phyloP scores from a whole-genome alignment of 2,329 filamentous ascomycete species.

The Raffaelea ambrosiae region DNA sequence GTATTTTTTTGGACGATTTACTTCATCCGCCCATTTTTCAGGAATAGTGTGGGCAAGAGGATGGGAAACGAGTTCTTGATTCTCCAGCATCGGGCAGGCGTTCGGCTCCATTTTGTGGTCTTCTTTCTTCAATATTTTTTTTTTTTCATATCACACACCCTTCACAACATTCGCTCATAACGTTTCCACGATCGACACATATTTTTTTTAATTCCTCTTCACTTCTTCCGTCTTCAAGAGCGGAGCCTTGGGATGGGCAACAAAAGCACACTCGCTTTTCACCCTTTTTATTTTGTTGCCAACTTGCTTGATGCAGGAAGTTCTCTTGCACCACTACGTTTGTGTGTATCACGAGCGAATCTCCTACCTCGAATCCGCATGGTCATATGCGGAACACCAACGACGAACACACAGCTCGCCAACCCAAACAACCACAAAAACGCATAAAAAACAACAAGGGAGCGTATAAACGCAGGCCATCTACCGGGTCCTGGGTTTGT shows the following conservation, averaged over 20 bases:
- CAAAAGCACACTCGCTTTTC: neutral
- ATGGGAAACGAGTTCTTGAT: neutral
- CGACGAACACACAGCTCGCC: too few relatives aligned
- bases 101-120: slow-evolving; percentile 1
- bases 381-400: too few relatives aligned
- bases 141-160: neutral
- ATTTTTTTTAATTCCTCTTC: neutral
- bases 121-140: neutral
- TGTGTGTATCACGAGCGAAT: too few relatives aligned
- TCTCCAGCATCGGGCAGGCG: slow-evolving; percentile 1
- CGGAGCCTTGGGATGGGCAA: neutral
- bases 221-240: neutral
- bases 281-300: neutral
- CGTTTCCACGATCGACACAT: neutral
- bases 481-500: neutral
- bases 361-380: too few relatives aligned
- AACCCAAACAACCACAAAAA: too few relatives aligned
- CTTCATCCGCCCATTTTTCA: neutral
- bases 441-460: too few relatives aligned
- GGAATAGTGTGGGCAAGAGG: neutral
- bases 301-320: neutral
- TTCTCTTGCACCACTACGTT: neutral
- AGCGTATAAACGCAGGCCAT: too few relatives aligned
- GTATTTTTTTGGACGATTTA: slow-evolving; percentile 1
- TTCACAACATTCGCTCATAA: neutral